phyloP scores from a whole-genome alignment of 176 grass and related monocot species.

The Oryza australiensis region DNA sequence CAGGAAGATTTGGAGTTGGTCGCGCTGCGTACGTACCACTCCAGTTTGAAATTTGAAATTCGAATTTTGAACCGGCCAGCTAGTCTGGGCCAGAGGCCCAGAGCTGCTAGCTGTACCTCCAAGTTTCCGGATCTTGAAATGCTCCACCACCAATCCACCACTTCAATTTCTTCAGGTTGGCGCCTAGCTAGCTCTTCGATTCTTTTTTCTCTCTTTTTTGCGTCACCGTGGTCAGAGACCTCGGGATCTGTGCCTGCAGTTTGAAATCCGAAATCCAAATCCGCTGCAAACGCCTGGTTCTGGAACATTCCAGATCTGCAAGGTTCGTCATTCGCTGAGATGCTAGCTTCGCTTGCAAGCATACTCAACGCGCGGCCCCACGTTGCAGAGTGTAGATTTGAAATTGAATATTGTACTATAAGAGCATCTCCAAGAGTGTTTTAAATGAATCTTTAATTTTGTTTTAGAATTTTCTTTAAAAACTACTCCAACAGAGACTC shows the following conservation, averaged over 20 bases:
- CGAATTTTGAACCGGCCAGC: not conserved
- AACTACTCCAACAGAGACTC: no score
- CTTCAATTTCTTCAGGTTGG: no score
- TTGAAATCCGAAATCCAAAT: not conserved
- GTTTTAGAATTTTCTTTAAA: no score
- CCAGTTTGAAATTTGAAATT: conserved; percentile 12
- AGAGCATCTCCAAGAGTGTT: no score
- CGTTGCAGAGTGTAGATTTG: not conserved
- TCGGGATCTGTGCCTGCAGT: not conserved
- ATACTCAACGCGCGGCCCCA: not conserved
- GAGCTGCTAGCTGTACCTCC: not conserved
- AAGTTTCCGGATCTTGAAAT: not conserved
- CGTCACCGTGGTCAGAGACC: not conserved
- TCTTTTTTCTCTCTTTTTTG: not conserved
- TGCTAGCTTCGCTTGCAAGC: conserved; percentile 2
- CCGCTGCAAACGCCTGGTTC: not conserved
- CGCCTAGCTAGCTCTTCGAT: not conserved
- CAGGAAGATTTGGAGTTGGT: conserved; percentile 10
- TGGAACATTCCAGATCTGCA: conserved; percentile 9
- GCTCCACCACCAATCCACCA: not conserved
- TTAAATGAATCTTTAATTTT: no score
- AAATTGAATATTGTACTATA: not conserved
- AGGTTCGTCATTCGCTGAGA: not conserved
- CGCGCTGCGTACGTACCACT: not conserved
- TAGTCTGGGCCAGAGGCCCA: no score